phyloP scores from a whole-genome alignment of 495 filamentous ascomycete genomes.

The Podospora pseudoanserina region DNA sequence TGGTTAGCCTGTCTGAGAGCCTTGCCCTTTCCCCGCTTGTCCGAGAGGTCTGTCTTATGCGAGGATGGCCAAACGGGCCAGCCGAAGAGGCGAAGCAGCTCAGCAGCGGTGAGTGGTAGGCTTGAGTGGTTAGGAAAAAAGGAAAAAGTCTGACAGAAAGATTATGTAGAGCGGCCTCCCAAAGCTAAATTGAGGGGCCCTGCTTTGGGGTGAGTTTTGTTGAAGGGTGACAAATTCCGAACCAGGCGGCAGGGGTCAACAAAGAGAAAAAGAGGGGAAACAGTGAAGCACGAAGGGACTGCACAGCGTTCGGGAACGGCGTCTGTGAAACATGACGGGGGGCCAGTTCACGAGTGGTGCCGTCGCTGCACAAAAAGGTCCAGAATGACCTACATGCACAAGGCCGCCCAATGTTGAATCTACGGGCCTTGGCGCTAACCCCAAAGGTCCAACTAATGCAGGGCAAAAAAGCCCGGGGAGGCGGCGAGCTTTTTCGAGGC shows the following conservation, averaged over 20 bases:
- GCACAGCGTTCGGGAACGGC: background rate
- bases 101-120: background rate
- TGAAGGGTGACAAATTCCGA: background rate
- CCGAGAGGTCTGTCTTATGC: background rate
- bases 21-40: background rate
- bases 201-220: background rate
- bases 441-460: background rate
- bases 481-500: background rate
- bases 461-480: background rate
- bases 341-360: background rate
- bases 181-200: background rate
- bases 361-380: background rate
- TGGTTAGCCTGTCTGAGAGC: background rate
- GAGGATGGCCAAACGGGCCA: background rate
- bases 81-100: slow-evolving; percentile 4
- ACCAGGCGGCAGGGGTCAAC: background rate
- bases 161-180: background rate
- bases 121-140: background rate
- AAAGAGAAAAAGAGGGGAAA: background rate
- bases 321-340: slow-evolving; percentile 1
- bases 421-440: background rate
- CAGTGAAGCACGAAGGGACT: background rate
- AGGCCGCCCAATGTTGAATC: background rate
- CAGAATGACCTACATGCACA: background rate
- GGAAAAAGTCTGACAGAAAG: background rate